A percentile compares a stretch with the other conserved stretches of the same genome.
Evolutionary conservation across 2,329 filamentous ascomycete species (phyloP).

Genomic region (Phialophora macrospora): DNA sequence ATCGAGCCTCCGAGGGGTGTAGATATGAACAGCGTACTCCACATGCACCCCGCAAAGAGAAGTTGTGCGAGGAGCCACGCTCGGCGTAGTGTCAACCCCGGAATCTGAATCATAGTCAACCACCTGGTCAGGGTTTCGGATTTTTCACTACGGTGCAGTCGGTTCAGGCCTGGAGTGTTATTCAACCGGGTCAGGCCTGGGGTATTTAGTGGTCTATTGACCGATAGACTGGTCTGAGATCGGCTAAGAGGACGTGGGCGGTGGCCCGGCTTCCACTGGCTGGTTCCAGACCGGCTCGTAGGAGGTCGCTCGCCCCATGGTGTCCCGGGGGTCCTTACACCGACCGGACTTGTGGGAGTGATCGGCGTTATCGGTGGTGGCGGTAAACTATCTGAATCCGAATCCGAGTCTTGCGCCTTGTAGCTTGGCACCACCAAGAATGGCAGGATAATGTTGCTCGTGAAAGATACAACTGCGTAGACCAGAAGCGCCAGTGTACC

Average conservation of each 20-base stretch:
- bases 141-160: slow-evolving; percentile 40
- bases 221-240: slow-evolving; percentile 33
- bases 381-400: slow-evolving; percentile 16
- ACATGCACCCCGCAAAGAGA: slow-evolving; percentile 82
- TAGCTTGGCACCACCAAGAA: slow-evolving; percentile 86
- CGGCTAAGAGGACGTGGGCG: slow-evolving; percentile 12
- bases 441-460: slow-evolving; percentile 80
- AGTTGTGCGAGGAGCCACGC: slow-evolving; percentile 85
- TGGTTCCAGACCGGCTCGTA: not conserved
- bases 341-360: slow-evolving; percentile 19
- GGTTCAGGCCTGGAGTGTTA: not conserved
- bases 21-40: slow-evolving; percentile 75
- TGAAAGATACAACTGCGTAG: slow-evolving; percentile 83
- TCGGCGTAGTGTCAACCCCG: slow-evolving; percentile 81
- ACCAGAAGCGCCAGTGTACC: slow-evolving; percentile 88
- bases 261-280: slow-evolving; percentile 6
- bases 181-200: slow-evolving; percentile 1
- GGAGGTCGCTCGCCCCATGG: slow-evolving; percentile 21
- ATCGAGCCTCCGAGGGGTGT: slow-evolving; percentile 73
- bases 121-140: not conserved
- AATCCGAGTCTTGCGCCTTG: slow-evolving; percentile 35
- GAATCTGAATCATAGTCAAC: slow-evolving; percentile 72
- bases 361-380: slow-evolving; percentile 18
- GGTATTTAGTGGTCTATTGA: slow-evolving; percentile 13
- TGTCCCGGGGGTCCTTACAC: slow-evolving; percentile 26